Evolutionary conservation across 2,329 filamentous ascomycete species (phyloP).

Genomic region (Cytospora piceae): DNA sequence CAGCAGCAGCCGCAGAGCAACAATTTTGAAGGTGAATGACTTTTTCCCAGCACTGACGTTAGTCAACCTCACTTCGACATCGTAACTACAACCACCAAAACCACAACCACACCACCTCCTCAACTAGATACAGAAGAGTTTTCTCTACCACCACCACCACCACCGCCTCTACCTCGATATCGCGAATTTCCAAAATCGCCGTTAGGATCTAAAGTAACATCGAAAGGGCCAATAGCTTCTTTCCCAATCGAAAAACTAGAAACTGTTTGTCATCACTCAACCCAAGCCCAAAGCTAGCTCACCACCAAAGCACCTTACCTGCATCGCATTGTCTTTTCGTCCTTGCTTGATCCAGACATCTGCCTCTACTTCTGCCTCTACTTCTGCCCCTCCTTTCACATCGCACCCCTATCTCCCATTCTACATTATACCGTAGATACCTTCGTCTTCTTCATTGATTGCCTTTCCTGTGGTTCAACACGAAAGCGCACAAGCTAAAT

Average conservation of each 20-base stretch:
- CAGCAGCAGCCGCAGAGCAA: neutral
- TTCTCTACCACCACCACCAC: neutral
- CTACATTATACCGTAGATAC: neutral
- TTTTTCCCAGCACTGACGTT: conserved; percentile 1
- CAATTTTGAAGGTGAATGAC: conserved; percentile 1
- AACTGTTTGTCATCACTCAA: conserved; percentile 1
- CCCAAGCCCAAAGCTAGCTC: neutral
- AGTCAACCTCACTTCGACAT: neutral
- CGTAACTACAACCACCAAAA: neutral
- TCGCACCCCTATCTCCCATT: neutral
- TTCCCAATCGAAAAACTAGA: neutral
- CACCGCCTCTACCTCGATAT: neutral
- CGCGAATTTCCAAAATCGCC: neutral
- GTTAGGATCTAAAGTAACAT: neutral
- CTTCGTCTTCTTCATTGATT: neutral
- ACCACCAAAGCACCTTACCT: neutral
- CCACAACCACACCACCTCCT: conserved; percentile 1
- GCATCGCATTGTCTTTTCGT: neutral
- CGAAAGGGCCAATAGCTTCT: conserved; percentile 1
- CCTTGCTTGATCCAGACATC: neutral
- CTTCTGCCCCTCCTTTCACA: neutral
- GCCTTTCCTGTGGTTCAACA: neutral
- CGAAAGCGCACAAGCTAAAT: neutral
- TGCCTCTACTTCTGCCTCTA: neutral
- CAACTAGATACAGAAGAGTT: neutral